Conservation (phyloP, 345 rosid genomes). For the Citropsis articulata region DNA sequence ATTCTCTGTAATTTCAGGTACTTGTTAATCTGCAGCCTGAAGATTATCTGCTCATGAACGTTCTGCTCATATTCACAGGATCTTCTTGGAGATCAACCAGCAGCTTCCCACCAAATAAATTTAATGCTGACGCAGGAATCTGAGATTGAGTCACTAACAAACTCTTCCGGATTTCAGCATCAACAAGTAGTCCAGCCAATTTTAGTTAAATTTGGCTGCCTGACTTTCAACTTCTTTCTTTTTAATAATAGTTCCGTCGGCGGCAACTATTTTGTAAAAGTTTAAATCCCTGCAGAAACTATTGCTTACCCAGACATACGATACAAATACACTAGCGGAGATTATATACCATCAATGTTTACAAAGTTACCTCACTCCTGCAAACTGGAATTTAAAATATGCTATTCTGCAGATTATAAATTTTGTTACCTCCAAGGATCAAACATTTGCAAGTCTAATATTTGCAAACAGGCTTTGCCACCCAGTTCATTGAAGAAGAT, state of each 20-base stretch:
- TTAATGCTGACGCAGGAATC: too few species aligned
- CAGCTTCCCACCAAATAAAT: too few species aligned
- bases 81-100: too few species aligned
- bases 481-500: constrained; percentile 27
- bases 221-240: background rate
- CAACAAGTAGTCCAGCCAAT: background rate
- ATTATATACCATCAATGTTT: constrained; percentile 8
- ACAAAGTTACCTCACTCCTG: constrained; percentile 27
- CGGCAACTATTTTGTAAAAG: background rate
- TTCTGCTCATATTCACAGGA: too few species aligned
- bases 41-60: too few species aligned
- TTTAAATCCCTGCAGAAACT: constrained; percentile 1
- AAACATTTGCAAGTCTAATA: constrained; percentile 11
- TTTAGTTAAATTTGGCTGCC: background rate
- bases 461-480: constrained; percentile 10
- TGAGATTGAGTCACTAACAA: too few species aligned
- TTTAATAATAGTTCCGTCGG: background rate
- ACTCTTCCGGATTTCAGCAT: too few species aligned
- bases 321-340: background rate
- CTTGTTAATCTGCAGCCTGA: too few species aligned
- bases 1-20: too few species aligned
- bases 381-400: constrained; percentile 19
- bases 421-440: constrained; percentile 29
- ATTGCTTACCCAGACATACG: constrained; percentile 2
- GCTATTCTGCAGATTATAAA: constrained; percentile 12